Percentiles rank a stretch among this genome's conserved stretches.
Conservation (phyloP, 148 eudicot species). For the Arctostaphylos glauca region DNA sequence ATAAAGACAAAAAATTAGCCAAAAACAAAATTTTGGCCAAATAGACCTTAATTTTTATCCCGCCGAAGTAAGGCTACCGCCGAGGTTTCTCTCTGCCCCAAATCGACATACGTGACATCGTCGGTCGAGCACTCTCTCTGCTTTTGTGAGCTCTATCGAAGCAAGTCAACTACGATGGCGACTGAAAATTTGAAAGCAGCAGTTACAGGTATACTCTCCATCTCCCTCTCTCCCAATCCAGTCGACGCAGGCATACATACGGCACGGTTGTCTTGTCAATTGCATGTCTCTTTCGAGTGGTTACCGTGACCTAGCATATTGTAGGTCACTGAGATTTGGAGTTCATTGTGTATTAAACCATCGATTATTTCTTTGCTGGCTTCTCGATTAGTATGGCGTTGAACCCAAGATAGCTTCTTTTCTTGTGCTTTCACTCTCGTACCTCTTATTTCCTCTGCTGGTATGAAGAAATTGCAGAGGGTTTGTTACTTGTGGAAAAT, state of each 20-base stretch:
- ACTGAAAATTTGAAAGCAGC: not conserved
- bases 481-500: not conserved
- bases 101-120: not conserved
- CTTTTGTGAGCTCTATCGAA: too few species aligned
- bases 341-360: not conserved
- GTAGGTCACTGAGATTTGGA: conserved; percentile 5
- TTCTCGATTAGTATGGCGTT: not conserved
- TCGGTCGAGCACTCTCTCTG: not conserved
- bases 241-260: not conserved
- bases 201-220: not conserved
- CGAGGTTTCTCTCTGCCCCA: not conserved
- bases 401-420: not conserved
- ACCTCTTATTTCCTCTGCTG: not conserved
- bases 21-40: too few species aligned
- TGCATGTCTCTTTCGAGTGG: not conserved
- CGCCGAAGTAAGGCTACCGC: conserved; percentile 2
- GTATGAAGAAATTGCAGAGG: not conserved
- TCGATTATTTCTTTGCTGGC: not conserved
- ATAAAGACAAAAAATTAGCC: too few species aligned
- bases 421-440: not conserved
- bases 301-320: not conserved
- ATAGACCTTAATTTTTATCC: too few species aligned
- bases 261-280: not conserved
- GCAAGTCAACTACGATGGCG: not conserved
- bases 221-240: not conserved